Evolutionary conservation across 164 flowering plant genomes (phyloP), one percentile per base, ranked within the genome.

Genomic region (Euptelea pleiosperma): DNA sequence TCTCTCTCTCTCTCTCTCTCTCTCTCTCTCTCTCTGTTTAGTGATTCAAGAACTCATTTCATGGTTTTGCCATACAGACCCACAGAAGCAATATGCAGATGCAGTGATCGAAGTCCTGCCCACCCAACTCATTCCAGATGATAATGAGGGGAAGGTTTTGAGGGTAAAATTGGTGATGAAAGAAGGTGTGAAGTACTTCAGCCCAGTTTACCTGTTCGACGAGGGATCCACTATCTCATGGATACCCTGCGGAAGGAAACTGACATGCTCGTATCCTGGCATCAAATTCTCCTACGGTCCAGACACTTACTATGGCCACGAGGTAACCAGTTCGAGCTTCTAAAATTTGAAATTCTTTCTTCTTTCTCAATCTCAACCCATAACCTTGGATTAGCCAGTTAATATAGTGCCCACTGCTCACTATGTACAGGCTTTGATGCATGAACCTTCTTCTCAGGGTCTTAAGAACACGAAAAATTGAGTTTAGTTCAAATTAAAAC

Each of bases 181-280:
- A 64, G 98, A 93, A 70, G 97, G 96, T 0, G 92, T 85, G 11
- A 73, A 85, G 76, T 60, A 52, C 28, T 93, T 93, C 82, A 87
- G 58, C 72, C 97, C 98, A 0, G 96, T 86, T 51, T 93, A 93
- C 79, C 69, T 93, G 53, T 93, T 93, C 53, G 98, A 93, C 59
- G 98, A 90, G 71, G 98, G 98, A 60, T 93, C 97, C 35, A 83
- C 91, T 51, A 79, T 93, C 36, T 78, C 87, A n/a, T 93, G 98
- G 98, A 86, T 93, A 4, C 98, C 98, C 0, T 90, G 98, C 60
- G 98, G 98, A 19, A 76, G 98, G 57, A 93, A 93, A 73, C 79
- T 93, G 54, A 87, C 97, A 7, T 93, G 98, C 70, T 93, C 98
- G 5, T 93, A 93, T 78, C 98, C 98, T 29, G 98, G 97, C 68